phyloP scores from a whole-genome alignment of 495 filamentous ascomycete species.

The Cercophora sp. region DNA sequence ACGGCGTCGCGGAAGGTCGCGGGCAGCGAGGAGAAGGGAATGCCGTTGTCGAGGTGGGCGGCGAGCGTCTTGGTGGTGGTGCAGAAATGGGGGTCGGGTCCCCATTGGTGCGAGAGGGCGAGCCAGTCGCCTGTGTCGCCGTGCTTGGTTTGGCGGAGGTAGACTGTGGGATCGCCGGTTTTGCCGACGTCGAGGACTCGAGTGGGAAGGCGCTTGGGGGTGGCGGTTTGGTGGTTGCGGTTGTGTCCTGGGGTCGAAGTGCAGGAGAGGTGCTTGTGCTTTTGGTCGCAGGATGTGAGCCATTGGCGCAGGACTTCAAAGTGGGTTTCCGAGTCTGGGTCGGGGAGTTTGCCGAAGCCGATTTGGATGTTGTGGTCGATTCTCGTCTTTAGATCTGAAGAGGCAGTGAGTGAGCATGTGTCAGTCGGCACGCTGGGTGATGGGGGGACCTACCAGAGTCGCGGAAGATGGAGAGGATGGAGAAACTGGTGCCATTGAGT shows the following conservation, averaged over 20 bases:
- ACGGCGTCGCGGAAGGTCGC: constrained; percentile 23
- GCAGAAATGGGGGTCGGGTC: constrained; percentile 5
- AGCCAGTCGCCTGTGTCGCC: constrained; percentile 9
- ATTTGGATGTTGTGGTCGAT: constrained; percentile 9
- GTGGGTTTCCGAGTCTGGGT: constrained; percentile 10
- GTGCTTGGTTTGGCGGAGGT: constrained; percentile 10
- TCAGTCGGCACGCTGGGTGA: too few species aligned
- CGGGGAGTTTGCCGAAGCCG: constrained; percentile 13
- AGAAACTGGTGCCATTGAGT: too few species aligned
- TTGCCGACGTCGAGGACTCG: constrained; percentile 19
- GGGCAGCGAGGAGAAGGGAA: constrained; percentile 10
- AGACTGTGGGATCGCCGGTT: not conserved
- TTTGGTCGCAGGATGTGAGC: constrained; percentile 12
- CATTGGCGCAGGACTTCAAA: constrained; percentile 19
- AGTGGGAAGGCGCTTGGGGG: constrained; percentile 12
- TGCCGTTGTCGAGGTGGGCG: not conserved
- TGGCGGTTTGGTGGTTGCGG: too few species aligned
- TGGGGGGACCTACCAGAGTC: too few species aligned
- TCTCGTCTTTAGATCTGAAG: constrained; percentile 2
- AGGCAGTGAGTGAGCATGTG: too few species aligned
- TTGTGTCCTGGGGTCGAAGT: too few species aligned
- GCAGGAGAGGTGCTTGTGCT: constrained; percentile 2
- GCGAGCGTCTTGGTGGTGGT: constrained; percentile 4
- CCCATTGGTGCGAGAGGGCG: constrained; percentile 23
- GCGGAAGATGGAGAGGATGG: too few species aligned